These are phyloP conservation scores for Auricularia sp. DNA, from an alignment of 768 basidiomycete species.

Conservation along the genomic window DNA sequence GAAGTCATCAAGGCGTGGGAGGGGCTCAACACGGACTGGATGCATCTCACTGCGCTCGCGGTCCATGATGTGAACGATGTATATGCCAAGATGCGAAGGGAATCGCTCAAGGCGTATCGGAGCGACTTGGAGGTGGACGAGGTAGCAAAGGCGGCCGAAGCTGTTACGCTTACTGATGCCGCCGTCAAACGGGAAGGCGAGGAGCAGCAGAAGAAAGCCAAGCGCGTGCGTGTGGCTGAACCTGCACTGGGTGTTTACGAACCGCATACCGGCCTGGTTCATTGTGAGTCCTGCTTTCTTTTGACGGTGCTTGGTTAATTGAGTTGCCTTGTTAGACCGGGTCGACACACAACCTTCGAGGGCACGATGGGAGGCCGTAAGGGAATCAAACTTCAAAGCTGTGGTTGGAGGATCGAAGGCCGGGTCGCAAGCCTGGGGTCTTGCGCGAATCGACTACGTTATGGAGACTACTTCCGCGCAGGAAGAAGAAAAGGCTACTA, in stretches of 20 bases:
- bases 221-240: constrained; percentile 15
- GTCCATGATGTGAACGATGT: constrained; percentile 13
- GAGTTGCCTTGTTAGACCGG: constrained; percentile 41
- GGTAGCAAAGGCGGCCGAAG: constrained; percentile 2
- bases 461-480: constrained; percentile 25
- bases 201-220: constrained; percentile 20
- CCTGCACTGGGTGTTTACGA: constrained; percentile 60
- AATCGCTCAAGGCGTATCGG: constrained; percentile 42
- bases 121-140: constrained; percentile 27
- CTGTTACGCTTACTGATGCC: not conserved
- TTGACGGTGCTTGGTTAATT: constrained; percentile 6
- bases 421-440: constrained; percentile 71
- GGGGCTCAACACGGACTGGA: constrained; percentile 15
- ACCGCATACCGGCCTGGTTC: constrained; percentile 64
- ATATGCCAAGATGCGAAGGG: constrained; percentile 50
- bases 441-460: constrained; percentile 63
- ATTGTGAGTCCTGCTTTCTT: constrained; percentile 42
- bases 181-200: constrained; percentile 13
- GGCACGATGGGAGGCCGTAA: constrained; percentile 47
- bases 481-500: constrained; percentile 10
- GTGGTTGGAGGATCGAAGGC: constrained; percentile 64
- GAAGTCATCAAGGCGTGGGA: constrained; percentile 4
- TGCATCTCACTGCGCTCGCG: constrained; percentile 7
- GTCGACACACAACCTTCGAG: constrained; percentile 66
- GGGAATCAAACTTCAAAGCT: constrained; percentile 27